Evolutionary conservation across 225 moss, liverwort and hornwort species (phyloP).

Genomic region (Anthoceros angustus): DNA sequence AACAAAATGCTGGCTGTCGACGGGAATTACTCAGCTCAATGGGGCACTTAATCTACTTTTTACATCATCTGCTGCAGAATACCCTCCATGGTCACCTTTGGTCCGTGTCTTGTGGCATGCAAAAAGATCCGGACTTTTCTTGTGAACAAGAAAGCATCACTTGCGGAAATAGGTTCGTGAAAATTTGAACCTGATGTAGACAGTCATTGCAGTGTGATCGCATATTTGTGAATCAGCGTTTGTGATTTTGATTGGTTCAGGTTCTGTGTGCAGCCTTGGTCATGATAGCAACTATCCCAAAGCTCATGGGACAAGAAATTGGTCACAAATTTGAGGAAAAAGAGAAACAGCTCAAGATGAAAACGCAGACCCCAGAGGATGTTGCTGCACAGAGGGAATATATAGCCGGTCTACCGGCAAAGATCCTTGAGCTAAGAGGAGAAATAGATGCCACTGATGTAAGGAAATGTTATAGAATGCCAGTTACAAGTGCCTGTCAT

Average conservation of each 20-base stretch:
- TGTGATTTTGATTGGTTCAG: neutral
- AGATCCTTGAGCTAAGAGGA: slow-evolving; percentile 38
- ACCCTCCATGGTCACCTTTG: slow-evolving; percentile 58
- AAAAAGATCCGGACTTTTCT: slow-evolving; percentile 51
- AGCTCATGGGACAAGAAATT: slow-evolving; percentile 44
- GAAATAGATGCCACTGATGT: slow-evolving; percentile 68
- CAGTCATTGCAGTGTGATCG: no score
- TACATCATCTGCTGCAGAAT: slow-evolving; percentile 29
- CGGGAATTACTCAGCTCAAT: neutral
- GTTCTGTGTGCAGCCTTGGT: slow-evolving; percentile 23
- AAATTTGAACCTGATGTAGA: neutral
- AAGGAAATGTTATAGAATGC: neutral
- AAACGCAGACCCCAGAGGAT: slow-evolving; percentile 58
- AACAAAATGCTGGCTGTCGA: neutral
- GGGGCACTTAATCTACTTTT: neutral
- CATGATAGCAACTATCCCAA: slow-evolving; percentile 53
- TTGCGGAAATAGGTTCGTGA: slow-evolving; percentile 43
- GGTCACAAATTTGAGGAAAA: slow-evolving; percentile 49
- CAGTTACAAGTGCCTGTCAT: no score
- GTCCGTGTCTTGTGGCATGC: slow-evolving; percentile 52
- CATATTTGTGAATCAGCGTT: neutral
- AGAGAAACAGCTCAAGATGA: slow-evolving; percentile 53
- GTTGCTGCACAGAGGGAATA: slow-evolving; percentile 52
- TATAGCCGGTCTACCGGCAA: slow-evolving; percentile 51
- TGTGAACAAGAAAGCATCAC: slow-evolving; percentile 64